Evolutionary conservation across 768 basidiomycete species (phyloP).

Genomic region (Obba rivulosa): DNA sequence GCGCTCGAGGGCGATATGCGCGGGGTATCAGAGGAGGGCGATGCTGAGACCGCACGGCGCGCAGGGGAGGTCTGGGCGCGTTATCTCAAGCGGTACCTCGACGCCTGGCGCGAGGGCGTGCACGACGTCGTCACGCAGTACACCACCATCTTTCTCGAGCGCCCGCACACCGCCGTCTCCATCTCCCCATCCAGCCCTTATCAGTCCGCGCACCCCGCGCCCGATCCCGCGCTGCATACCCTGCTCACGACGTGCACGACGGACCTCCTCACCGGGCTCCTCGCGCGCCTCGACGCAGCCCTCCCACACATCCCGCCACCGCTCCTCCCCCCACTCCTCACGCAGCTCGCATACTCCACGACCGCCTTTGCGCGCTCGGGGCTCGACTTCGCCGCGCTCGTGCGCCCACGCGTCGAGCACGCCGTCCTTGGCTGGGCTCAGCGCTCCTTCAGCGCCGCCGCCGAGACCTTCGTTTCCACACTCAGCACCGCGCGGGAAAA

Average conservation of each 20-base stretch:
- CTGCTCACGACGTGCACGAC: conserved; percentile 64
- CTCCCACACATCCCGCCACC: conserved; percentile 59
- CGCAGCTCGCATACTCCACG: conserved; percentile 91
- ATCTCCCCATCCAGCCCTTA: neutral
- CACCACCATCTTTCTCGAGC: conserved; percentile 83
- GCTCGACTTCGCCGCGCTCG: conserved; percentile 73
- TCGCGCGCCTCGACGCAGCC: conserved; percentile 56
- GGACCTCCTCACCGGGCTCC: conserved; percentile 58
- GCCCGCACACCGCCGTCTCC: conserved; percentile 31
- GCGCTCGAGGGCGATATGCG: conserved; percentile 36
- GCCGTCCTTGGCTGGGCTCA: conserved; percentile 57
- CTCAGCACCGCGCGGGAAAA: neutral
- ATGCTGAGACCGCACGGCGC: conserved; percentile 35
- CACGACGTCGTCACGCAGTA: conserved; percentile 91
- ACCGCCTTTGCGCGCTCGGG: conserved; percentile 90
- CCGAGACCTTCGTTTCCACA: conserved; percentile 18
- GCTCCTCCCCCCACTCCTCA: conserved; percentile 76
- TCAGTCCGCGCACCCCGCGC: conserved; percentile 10
- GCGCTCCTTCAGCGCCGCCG: conserved; percentile 42
- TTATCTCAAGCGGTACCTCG: conserved; percentile 83
- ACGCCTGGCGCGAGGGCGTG: conserved; percentile 86
- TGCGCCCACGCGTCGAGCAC: conserved; percentile 60
- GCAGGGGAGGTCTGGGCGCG: conserved; percentile 62
- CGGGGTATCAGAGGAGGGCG: conserved; percentile 34
- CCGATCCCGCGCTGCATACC: conserved; percentile 36